Conservation (phyloP, 129 eudicot species). For the Sambucus nigra region DNA sequence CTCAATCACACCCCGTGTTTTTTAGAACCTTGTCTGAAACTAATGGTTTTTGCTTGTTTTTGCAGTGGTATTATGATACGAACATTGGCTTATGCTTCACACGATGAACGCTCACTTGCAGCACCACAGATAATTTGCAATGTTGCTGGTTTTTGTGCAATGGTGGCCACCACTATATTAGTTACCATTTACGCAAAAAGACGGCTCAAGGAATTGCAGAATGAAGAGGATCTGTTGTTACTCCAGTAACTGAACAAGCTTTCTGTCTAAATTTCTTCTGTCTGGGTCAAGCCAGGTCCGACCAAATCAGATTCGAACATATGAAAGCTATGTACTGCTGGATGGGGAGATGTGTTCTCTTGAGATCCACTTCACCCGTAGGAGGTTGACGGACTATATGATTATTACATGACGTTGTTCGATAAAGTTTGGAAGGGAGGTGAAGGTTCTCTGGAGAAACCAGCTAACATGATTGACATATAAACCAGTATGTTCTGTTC, state of each 20-base stretch:
- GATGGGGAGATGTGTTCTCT: background rate
- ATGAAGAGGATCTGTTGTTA: slow-evolving; percentile 54
- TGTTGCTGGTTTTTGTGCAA: slow-evolving; percentile 53
- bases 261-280: background rate
- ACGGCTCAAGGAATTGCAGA: slow-evolving; percentile 56
- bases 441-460: no score
- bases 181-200: slow-evolving; percentile 64
- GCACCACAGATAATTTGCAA: slow-evolving; percentile 51
- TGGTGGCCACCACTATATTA: slow-evolving; percentile 51
- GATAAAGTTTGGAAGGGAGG: no score
- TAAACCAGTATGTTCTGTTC: no score
- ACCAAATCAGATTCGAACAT: slow-evolving; percentile 1
- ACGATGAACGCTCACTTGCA: slow-evolving; percentile 46
- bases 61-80: slow-evolving; percentile 75
- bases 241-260: slow-evolving; percentile 11
- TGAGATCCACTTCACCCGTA: background rate
- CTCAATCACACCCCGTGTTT: no score
- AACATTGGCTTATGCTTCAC: slow-evolving; percentile 77
- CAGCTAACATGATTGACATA: no score
- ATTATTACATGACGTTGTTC: background rate
- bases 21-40: no score
- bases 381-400: background rate
- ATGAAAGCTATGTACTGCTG: background rate
- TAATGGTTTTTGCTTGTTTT: background rate
- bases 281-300: background rate